Conservation (phyloP, 169 alveolate species). For the Cryptosporidium bovis region DNA sequence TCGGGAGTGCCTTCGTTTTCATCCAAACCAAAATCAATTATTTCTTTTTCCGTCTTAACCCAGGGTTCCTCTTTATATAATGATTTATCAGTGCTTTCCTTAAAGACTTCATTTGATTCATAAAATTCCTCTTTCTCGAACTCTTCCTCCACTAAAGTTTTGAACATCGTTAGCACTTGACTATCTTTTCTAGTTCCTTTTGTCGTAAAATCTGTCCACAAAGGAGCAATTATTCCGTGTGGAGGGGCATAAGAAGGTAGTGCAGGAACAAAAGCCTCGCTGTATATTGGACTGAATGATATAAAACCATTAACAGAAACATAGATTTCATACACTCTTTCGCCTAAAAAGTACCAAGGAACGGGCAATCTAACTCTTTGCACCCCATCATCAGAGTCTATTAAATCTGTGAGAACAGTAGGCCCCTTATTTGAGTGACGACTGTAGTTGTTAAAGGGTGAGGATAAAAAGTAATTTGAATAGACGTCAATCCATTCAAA, state of each 20-base stretch:
- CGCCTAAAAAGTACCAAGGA: slow-evolving; percentile 52
- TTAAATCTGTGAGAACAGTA: slow-evolving; percentile 2
- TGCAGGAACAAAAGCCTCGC: slow-evolving; percentile 71
- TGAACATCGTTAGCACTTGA: slow-evolving; percentile 21
- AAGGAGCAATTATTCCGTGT: slow-evolving; percentile 64
- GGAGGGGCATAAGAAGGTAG: slow-evolving; percentile 74
- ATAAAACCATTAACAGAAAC: slow-evolving; percentile 69
- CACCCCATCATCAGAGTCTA: slow-evolving; percentile 67
- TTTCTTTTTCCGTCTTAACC: too few relatives aligned
- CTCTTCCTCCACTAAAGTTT: neutral
- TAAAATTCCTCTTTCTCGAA: slow-evolving; percentile 6
- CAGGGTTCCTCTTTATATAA: too few relatives aligned
- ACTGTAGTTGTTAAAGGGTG: neutral
- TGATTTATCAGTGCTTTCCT: too few relatives aligned
- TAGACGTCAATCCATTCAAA: slow-evolving; percentile 36
- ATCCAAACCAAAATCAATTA: too few relatives aligned
- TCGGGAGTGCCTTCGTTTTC: too few relatives aligned
- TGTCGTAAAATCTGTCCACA: slow-evolving; percentile 75
- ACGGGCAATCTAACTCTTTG: slow-evolving; percentile 38
- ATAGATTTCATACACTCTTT: slow-evolving; percentile 29
- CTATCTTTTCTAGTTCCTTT: slow-evolving; percentile 5
- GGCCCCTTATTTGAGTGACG: neutral
- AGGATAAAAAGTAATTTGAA: too few relatives aligned
- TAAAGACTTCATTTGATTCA: neutral
- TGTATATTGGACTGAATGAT: slow-evolving; percentile 56